Base-by-base conservation (phyloP, 768 basidiomycete species). In the Lyophyllum decastes region DNA sequence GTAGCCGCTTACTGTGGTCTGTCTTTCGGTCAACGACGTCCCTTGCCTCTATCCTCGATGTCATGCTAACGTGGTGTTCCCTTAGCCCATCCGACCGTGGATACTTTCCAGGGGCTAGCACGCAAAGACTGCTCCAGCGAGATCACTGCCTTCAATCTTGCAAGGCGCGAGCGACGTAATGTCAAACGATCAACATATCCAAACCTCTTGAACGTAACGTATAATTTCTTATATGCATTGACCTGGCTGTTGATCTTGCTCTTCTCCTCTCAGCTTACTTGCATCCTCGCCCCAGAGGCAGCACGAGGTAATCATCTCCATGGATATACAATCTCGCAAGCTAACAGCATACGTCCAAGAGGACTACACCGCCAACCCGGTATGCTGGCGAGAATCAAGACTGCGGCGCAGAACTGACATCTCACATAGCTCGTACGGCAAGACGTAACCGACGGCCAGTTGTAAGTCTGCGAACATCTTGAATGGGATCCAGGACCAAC, bases 371-470 rank as follows among this genome's bases (percentile, higher is more conserved):
- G 35, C 52, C 14, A 59, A 59, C 41, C 58, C 64, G 38, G 64
- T 64, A 62, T 19, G 27, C 30, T 47, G n/a, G 9, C 11, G 17
- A 21, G n/a, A 3, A 17, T 25, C 10, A n/a, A 41, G 1, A 7
- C 14, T 12, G 35, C 35, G 14, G 35, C 16, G 35, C 35, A 17
- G 16, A 33, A 26, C 26, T 47, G 24, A 57, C 25, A 30, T 57
- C 40, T 30, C 38, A 19, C 33, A 48, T 26, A 66, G 64, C 56
- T 50, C 14, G 14, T 66, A 22, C 60, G 58, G 27, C 54, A 64
- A 48, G 56, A 66, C 55, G 60, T 64, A 33, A 66, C 64, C 9
- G 60, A 66, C n/a, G 63, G 61, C 2, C 64, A 66, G 56, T 2
- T 22, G 64, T 64, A 60, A 53, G 64, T 27, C 8, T n/a, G 30